Percentiles rank a stretch among this genome's conserved stretches.
Evolutionary conservation across 1,284 basidiomycete genomes (phyloP).

Genomic region (Papiliotrema nemorosa): DNA sequence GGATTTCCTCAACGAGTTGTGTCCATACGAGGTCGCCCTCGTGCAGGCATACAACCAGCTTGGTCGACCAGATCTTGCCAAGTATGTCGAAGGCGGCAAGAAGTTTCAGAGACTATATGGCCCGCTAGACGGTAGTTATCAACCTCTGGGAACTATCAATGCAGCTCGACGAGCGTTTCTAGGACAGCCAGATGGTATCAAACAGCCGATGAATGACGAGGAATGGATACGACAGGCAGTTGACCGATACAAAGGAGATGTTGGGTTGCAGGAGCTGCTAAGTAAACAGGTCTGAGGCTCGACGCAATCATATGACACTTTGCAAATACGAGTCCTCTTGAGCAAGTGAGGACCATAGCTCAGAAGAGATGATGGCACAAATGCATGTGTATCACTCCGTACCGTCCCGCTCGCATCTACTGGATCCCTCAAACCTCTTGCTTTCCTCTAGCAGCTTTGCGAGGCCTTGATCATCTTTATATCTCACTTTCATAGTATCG

Average conservation of each 20-base stretch:
- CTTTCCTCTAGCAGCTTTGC: neutral
- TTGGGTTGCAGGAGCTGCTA: no score
- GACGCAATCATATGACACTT: no score
- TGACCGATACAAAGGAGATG: no score
- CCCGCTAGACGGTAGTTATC: neutral
- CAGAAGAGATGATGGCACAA: no score
- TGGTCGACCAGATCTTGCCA: slow-evolving; percentile 3
- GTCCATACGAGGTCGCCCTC: neutral
- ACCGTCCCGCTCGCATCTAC: no score
- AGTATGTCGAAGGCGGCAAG: slow-evolving; percentile 1
- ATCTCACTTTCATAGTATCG: neutral
- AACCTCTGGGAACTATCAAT: neutral
- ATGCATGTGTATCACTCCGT: no score
- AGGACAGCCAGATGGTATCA: neutral
- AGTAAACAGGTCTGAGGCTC: no score
- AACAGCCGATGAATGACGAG: neutral
- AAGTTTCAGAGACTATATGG: neutral
- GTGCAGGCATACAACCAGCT: slow-evolving; percentile 3
- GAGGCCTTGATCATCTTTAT: neutral
- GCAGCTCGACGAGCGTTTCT: neutral
- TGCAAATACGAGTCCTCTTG: no score
- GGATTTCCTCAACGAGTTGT: neutral
- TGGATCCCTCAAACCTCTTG: no score
- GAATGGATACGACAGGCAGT: neutral
- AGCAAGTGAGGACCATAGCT: no score